These are phyloP conservation scores for Rhizophagus clarus DNA, from an alignment of 192 early-diverging fungal species.

Conservation along the genomic window DNA sequence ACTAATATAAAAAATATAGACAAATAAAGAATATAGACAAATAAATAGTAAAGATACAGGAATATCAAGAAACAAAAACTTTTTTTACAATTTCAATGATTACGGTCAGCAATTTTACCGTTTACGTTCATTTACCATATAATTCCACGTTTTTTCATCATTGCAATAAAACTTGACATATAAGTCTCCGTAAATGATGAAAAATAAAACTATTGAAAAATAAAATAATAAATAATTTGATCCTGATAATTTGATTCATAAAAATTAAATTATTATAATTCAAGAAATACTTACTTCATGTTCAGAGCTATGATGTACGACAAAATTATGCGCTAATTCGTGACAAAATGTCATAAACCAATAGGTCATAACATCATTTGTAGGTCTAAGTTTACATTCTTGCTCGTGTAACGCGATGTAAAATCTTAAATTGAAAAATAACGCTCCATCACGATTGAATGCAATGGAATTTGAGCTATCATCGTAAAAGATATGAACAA, in stretches of 20 bases:
- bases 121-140: too few species aligned
- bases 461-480: slow-evolving; percentile 68
- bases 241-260: too few species aligned
- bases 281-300: slow-evolving; percentile 58
- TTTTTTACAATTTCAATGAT: too few species aligned
- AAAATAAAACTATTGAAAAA: neutral
- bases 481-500: slow-evolving; percentile 82
- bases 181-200: neutral
- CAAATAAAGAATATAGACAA: too few species aligned
- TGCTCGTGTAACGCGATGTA: slow-evolving; percentile 69
- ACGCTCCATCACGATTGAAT: slow-evolving; percentile 72
- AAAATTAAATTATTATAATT: neutral
- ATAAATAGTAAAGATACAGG: too few species aligned
- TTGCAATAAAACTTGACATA: neutral
- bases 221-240: too few species aligned
- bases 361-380: slow-evolving; percentile 56
- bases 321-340: slow-evolving; percentile 82
- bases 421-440: slow-evolving; percentile 86
- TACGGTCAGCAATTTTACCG: too few species aligned
- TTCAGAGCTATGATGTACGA: slow-evolving; percentile 62
- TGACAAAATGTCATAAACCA: slow-evolving; percentile 88
- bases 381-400: slow-evolving; percentile 13
- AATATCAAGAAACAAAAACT: too few species aligned
- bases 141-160: neutral
- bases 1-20: too few species aligned